Base-by-base conservation (phyloP, 2,329 filamentous ascomycete genomes). In the Hymenotorrendiella dingleyae region DNA sequence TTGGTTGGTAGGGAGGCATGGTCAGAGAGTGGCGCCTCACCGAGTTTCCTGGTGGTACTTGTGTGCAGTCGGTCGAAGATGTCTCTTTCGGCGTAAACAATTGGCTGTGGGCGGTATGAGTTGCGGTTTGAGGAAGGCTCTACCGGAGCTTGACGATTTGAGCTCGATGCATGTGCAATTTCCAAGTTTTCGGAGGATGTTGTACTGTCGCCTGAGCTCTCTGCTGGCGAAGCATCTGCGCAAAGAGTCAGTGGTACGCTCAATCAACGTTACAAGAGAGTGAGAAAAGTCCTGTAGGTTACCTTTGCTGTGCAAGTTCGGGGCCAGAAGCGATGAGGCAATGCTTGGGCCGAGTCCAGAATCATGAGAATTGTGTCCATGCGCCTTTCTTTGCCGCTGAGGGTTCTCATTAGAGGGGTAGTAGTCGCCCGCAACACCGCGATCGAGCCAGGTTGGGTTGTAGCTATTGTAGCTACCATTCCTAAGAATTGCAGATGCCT, bases 21-120 rank as follows among this genome's bases (percentile, higher is more conserved):
- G 40, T 55, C 54, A 23, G 36, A 46, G 10, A 57, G 24, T 9
- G 60, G 59, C 27, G 59, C 60, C 44, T 62, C 60, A 34, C 60
- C 60, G 4, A 62, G 24, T 38, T 62, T 61, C 30, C 60, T 49
- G 6, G 47, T 55, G 2, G 54, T 60, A 40, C 53, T 60, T 21
- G 49, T 62, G 46, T 62, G 59, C n/a, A 62, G 40, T 6, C 51
- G 49, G 17, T 54, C 45, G 33, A 62, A 57, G n/a, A 59, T 50
- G 43, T 60, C 54, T 33, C 54, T 42, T 29, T 58, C 53, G 12
- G 38, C 40, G 34, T 55, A 58, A 7, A 56, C 47, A 20, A 37
- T 50, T 8, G 53, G 42, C 28, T 59, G 52, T 29, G 49, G 52
- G 40, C 47, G 46, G 12, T 33, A 28, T n/a, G 46, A 47, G 22